phyloP scores from a whole-genome alignment of 2,329 filamentous ascomycete species.

The Cladosporium sp. region DNA sequence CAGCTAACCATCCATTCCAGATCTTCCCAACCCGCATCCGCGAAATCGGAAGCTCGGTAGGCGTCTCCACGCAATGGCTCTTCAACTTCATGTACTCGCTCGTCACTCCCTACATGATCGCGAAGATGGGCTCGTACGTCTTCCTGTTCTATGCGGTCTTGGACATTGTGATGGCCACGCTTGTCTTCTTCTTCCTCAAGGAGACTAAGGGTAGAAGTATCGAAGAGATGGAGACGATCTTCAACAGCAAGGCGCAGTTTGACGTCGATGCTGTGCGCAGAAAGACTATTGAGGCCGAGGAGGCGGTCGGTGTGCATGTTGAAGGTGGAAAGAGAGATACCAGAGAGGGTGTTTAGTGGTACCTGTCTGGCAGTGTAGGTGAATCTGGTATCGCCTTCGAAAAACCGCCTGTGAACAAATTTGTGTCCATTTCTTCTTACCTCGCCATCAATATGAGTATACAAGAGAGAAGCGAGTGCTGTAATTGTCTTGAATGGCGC shows the following conservation, averaged over 20 bases:
- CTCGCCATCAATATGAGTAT: background rate
- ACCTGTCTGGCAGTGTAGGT: background rate
- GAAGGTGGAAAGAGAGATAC: slow-evolving; percentile 1
- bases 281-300: slow-evolving; percentile 13
- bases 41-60: slow-evolving; percentile 52
- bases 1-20: slow-evolving; percentile 33
- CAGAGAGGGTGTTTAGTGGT: background rate
- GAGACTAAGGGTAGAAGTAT: slow-evolving; percentile 41
- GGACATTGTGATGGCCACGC: slow-evolving; percentile 44
- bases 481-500: background rate
- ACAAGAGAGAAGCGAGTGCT: background rate
- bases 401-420: background rate
- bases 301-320: slow-evolving; percentile 10
- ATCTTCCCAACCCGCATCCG: slow-evolving; percentile 56
- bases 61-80: slow-evolving; percentile 53
- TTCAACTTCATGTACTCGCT: slow-evolving; percentile 54
- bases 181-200: slow-evolving; percentile 41
- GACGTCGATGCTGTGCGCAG: slow-evolving; percentile 26
- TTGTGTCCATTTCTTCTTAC: background rate
- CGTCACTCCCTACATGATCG: slow-evolving; percentile 53
- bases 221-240: slow-evolving; percentile 38
- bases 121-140: slow-evolving; percentile 50
- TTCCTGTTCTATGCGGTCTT: slow-evolving; percentile 49
- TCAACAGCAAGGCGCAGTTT: slow-evolving; percentile 28
- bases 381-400: background rate